Base-by-base conservation (phyloP, 2,329 filamentous ascomycete genomes). In the Paecilomyces sp. region DNA sequence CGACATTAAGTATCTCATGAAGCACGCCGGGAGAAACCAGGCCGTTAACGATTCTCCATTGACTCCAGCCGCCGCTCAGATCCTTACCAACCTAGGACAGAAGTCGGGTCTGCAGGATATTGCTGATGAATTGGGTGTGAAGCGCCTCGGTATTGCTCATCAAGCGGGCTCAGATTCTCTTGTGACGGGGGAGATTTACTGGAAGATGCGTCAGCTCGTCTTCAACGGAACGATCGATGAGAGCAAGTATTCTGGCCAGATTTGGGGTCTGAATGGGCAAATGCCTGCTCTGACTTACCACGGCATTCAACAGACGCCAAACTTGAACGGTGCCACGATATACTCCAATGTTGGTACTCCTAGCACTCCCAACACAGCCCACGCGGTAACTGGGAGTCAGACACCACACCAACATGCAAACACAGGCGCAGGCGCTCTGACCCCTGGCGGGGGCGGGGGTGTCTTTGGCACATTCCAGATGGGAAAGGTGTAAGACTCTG, bases 1-100 rank as follows among this genome's bases (percentile, higher is more conserved):
- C 74, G 94, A 99, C 72, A 94, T 99, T 66, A 99, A 99, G 78
- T 96, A 94, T 74, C 84, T 99, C 50, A 93, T 97, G 85, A 96
- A 96, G 73, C 87, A 92, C 69, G 92, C 91, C 30, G 88, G 89
- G 64, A 85, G 85, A 66, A 83, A 88, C 58, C 85, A 89, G 70
- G 84, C 85, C 58, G 82, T 83, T 56, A 88, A 85, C 70, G 79
- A 77, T 67, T 86, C 83, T 8, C 87, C 85, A 54, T 79, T 83
- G 58, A 88, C 90, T 61, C 82, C 84, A 2, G 80, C 80, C 59
- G 88, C 86, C 15, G 80, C 83, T 25, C 89, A 91, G 70, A 89
- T 96, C 60, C 80, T 97, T 62, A 86, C 88, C 64, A 91, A 90
- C 66, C 88, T 96, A 59, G 92, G 94, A 68, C 87, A 91, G 67